Base-by-base conservation (phyloP, 441 rosid species). In the Aquilaria agallochum region DNA sequence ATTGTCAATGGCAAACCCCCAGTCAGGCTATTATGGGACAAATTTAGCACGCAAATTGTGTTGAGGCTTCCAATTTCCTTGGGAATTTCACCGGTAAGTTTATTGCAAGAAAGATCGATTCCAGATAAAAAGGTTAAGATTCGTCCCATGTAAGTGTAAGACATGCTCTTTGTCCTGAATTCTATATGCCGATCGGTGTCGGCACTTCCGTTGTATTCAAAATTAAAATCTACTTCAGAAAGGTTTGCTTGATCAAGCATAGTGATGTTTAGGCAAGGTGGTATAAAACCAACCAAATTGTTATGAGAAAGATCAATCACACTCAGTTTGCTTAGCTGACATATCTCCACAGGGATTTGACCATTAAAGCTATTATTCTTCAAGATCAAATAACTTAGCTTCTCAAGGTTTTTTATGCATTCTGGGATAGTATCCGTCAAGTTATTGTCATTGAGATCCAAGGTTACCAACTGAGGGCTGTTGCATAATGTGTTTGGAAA, bases 21-120 rank as follows among this genome's bases (percentile, higher is more conserved):
- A 1, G 1, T 59, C 30, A 71, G 45, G n/a, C 30, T 65, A 9
- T 74, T 67, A 52, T 64, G 31, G 1, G 65, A 68, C 0, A 74
- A 30, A 44, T 68, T 71, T 10, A 79, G 42, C 1, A 55, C 57
- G 14, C 52, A 46, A 1, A 71, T 51, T 15, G 30, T 10, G 2
- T 5, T 31, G 2, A 69, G 53, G 2, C 58, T 9, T 53, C 72
- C 68, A 31, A 70, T 14, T 33, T 73, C 59, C 14, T 15, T 2
- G 51, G 78, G 75, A 49, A 72, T 74, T 0, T 51, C 9, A 27
- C 75, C 77, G 0, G 14, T 42, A 5, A 76, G 51, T 0, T 63
- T 68, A 49, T 76, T 72, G 56, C 57, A 52, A 0, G 67, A 76
- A 27, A 80, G 58, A 62, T 80, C 72, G 1, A 76, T 52, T 42